phyloP scores from a whole-genome alignment of 805 yeast genomes.

The Cyberlindnera maclurae region DNA sequence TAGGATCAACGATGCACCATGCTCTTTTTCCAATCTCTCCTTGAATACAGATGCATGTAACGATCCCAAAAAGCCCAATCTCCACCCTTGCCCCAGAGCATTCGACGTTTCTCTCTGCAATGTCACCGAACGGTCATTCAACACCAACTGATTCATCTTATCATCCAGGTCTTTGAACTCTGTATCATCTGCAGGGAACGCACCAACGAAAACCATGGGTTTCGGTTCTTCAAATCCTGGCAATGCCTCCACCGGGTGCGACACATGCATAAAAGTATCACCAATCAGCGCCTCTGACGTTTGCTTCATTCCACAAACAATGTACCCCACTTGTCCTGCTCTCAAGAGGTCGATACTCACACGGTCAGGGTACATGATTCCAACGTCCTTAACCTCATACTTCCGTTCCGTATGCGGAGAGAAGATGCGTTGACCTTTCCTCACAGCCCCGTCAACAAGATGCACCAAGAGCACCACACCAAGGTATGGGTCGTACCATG shows the following conservation, averaged over 20 bases:
- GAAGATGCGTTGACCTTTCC: constrained; percentile 65
- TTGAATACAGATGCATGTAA: constrained; percentile 92
- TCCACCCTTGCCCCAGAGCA: constrained; percentile 97
- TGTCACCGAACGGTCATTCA: constrained; percentile 89
- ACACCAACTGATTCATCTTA: constrained; percentile 76
- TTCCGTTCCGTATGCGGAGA: constrained; percentile 71
- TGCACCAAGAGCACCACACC: constrained; percentile 86
- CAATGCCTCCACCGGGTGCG: constrained; percentile 59
- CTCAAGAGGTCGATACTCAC: constrained; percentile 52
- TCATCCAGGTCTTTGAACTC: constrained; percentile 89
- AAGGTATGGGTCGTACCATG: constrained; percentile 91
- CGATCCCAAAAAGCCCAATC: constrained; percentile 90
- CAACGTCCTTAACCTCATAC: constrained; percentile 88
- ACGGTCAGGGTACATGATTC: constrained; percentile 91
- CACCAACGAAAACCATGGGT: constrained; percentile 98
- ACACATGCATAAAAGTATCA: constrained; percentile 71
- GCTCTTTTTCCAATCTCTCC: constrained; percentile 86
- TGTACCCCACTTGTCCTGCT: constrained; percentile 94
- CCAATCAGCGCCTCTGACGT: constrained; percentile 85
- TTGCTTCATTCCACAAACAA: constrained; percentile 91
- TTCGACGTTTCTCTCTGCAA: constrained; percentile 85
- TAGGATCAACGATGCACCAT: constrained; percentile 85
- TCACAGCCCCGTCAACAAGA: constrained; percentile 75
- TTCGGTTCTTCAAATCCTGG: constrained; percentile 96
- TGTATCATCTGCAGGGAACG: constrained; percentile 91